phyloP scores from a whole-genome alignment of 129 eudicot species.

The Deinandra increscens region DNA sequence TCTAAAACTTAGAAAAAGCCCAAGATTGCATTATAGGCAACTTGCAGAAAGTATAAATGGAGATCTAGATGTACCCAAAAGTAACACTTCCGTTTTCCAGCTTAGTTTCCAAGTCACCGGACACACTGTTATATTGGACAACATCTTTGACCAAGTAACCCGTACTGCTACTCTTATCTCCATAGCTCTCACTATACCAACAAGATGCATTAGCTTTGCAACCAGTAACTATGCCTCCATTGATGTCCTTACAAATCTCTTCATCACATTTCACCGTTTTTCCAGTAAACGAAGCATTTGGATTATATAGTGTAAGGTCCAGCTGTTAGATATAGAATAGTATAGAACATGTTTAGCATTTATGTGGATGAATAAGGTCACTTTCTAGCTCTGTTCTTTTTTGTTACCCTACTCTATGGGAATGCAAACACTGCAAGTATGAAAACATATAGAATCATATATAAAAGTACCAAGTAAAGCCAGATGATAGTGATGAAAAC shows the following conservation, averaged over 20 bases:
- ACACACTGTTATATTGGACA: neutral
- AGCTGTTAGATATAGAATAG: neutral
- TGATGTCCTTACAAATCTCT: neutral
- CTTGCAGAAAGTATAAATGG: neutral
- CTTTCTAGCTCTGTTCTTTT: no score
- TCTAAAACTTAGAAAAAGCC: neutral
- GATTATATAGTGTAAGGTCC: neutral
- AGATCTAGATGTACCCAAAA: neutral
- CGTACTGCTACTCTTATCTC: neutral
- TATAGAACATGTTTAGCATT: neutral
- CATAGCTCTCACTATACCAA: neutral
- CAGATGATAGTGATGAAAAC: neutral
- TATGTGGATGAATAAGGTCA: neutral
- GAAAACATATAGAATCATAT: no score
- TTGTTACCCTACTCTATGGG: no score
- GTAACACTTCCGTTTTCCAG: neutral
- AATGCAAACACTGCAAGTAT: no score
- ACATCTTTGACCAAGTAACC: slow-evolving; percentile 1
- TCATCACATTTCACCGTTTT: neutral
- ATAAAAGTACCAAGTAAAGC: neutral
- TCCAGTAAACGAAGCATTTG: neutral
- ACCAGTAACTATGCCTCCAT: neutral
- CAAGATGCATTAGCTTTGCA: slow-evolving; percentile 1
- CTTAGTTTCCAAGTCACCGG: neutral
- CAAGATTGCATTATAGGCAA: neutral